Evolutionary conservation across 768 basidiomycete genomes (phyloP).

Genomic region (Neoboletus magnificus): DNA sequence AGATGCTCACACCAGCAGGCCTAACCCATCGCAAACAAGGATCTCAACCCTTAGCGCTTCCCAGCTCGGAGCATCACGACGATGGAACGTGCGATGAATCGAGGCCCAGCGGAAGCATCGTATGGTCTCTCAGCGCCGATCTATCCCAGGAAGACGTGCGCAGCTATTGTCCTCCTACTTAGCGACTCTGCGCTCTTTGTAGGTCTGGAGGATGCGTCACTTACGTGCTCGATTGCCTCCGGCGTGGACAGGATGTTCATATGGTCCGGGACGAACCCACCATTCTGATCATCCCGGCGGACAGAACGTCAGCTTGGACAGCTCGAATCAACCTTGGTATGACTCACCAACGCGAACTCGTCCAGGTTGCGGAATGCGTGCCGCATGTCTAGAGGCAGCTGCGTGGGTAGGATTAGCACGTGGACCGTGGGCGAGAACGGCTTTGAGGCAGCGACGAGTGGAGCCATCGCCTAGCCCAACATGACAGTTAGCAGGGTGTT

Average conservation of each 20-base stretch:
- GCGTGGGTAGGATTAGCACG: conserved; percentile 68
- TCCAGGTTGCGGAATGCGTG: conserved; percentile 68
- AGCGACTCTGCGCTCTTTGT: background rate
- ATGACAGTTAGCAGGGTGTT: background rate
- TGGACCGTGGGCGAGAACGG: conserved; percentile 77
- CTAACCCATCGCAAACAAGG: background rate
- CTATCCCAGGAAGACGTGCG: conserved; percentile 50
- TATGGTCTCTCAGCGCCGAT: conserved; percentile 43
- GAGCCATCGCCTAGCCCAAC: conserved; percentile 49
- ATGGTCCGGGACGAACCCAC: conserved; percentile 59
- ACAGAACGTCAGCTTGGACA: background rate
- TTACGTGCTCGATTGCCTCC: conserved; percentile 61
- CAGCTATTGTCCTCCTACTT: conserved; percentile 40
- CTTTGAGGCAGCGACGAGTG: conserved; percentile 45
- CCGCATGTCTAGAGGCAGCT: conserved; percentile 67
- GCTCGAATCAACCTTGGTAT: background rate
- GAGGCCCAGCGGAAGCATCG: conserved; percentile 58
- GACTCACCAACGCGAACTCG: conserved; percentile 55
- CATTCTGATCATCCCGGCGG: conserved; percentile 37
- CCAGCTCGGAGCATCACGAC: conserved; percentile 5
- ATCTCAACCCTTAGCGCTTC: background rate
- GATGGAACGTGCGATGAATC: conserved; percentile 27
- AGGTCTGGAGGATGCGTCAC: background rate
- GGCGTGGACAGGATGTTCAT: conserved; percentile 67
- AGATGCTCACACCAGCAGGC: no score